Percentiles rank a stretch among this genome's conserved stretches.
phyloP scores from a whole-genome alignment of 352 stramenopile genomes.

The Globisporangium middletonii region DNA sequence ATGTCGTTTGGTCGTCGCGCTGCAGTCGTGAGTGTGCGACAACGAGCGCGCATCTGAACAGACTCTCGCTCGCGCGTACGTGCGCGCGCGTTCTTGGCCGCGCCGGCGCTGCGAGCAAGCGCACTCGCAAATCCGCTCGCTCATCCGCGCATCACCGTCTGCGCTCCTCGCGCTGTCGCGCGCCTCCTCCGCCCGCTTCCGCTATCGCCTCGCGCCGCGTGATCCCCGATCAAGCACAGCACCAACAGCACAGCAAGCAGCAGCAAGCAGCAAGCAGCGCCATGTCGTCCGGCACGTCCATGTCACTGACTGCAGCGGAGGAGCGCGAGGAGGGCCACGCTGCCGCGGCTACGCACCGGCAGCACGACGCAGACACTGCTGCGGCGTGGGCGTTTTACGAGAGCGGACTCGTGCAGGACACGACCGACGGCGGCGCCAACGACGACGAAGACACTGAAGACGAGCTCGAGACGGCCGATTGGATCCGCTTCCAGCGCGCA shows the following conservation, averaged over 20 bases:
- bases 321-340: neutral
- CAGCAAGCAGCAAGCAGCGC: neutral
- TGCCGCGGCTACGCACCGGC: neutral
- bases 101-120: too few relatives aligned
- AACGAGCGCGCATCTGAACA: neutral
- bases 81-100: too few relatives aligned
- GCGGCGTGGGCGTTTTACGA: slow-evolving; percentile 50
- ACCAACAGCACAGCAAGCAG: neutral
- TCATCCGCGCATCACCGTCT: slow-evolving; percentile 4
- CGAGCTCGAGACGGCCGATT: slow-evolving; percentile 46
- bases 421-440: slow-evolving; percentile 17
- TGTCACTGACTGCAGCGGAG: slow-evolving; percentile 7
- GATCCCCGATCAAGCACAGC: neutral
- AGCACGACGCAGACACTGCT: slow-evolving; percentile 1
- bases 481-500: slow-evolving; percentile 53
- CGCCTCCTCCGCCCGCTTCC: neutral
- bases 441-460: slow-evolving; percentile 52
- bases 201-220: slow-evolving; percentile 2
- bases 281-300: slow-evolving; percentile 7
- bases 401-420: slow-evolving; percentile 46
- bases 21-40: neutral
- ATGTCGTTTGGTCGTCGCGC: neutral
- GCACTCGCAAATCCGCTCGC: slow-evolving; percentile 8
- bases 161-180: neutral
- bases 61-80: too few relatives aligned